Evolutionary conservation across 2,329 filamentous ascomycete species (phyloP).

Genomic region (Colletotrichum abscissum): DNA sequence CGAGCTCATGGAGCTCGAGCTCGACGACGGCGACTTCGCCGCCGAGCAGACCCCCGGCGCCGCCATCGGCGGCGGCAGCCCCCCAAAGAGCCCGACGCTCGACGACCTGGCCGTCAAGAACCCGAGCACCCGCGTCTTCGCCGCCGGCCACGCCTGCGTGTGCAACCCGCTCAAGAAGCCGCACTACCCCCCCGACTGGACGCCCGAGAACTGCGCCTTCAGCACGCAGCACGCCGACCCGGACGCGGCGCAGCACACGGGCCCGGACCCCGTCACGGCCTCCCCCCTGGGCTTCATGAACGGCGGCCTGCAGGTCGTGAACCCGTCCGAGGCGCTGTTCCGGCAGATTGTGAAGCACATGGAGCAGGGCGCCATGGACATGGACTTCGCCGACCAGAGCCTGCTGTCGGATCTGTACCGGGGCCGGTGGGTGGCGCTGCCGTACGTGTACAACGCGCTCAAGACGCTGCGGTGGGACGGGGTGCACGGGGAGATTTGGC

Average conservation of each 20-base stretch:
- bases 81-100: constrained; percentile 16
- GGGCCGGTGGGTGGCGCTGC: constrained; percentile 67
- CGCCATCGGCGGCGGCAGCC: constrained; percentile 24
- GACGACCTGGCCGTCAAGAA: constrained; percentile 23
- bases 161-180: constrained; percentile 84
- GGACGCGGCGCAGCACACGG: constrained; percentile 57
- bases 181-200: constrained; percentile 82
- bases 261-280: constrained; percentile 53
- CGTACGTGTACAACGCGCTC: constrained; percentile 72
- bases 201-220: constrained; percentile 68
- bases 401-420: constrained; percentile 66
- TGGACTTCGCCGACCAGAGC: constrained; percentile 71
- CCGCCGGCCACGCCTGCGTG: constrained; percentile 85
- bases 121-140: constrained; percentile 71
- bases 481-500: constrained; percentile 68
- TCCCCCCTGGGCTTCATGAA: constrained; percentile 65
- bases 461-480: constrained; percentile 67
- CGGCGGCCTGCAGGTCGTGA: constrained; percentile 68
- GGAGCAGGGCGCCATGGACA: constrained; percentile 55
- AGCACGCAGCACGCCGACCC: constrained; percentile 63
- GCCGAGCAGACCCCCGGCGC: constrained; percentile 25
- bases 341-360: constrained; percentile 63
- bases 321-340: constrained; percentile 61
- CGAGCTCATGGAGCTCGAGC: constrained; percentile 85
- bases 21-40: constrained; percentile 62